phyloP scores from a whole-genome alignment of 1,284 basidiomycete genomes.

The Cutaneotrichosporon mucoides region DNA sequence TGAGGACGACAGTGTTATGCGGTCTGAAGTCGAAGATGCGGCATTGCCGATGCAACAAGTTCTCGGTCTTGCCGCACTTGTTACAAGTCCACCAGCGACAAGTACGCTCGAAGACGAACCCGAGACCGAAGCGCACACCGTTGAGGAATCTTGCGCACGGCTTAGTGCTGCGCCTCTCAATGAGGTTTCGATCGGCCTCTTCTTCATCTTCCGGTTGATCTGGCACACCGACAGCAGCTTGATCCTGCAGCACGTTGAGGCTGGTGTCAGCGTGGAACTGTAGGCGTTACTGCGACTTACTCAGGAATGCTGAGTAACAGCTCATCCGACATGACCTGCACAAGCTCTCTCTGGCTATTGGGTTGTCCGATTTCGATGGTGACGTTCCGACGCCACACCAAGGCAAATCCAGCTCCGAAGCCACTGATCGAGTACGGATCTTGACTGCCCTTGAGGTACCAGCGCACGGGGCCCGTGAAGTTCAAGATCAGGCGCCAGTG shows the following conservation, averaged over 20 bases:
- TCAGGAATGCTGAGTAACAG: constrained; percentile 79
- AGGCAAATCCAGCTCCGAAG: constrained; percentile 82
- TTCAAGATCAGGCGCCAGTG: constrained; percentile 75
- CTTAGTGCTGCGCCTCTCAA: constrained; percentile 42
- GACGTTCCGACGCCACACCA: constrained; percentile 77
- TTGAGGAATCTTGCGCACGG: constrained; percentile 78
- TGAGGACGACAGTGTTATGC: constrained; percentile 72
- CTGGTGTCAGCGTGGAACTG: constrained; percentile 18
- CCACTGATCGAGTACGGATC: constrained; percentile 74
- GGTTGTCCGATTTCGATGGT: constrained; percentile 67
- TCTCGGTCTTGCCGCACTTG: constrained; percentile 51
- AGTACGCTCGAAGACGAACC: constrained; percentile 76
- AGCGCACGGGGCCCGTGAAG: constrained; percentile 70
- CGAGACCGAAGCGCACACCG: constrained; percentile 88
- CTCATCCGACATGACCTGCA: constrained; percentile 77
- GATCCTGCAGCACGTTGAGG: constrained; percentile 52
- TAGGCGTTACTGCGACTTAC: constrained; percentile 50
- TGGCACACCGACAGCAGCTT: constrained; percentile 49
- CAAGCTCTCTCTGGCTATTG: constrained; percentile 71
- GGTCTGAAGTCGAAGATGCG: constrained; percentile 76
- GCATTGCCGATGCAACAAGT: constrained; percentile 71
- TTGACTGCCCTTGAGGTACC: constrained; percentile 79
- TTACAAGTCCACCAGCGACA: constrained; percentile 68
- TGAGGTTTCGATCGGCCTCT: constrained; percentile 5
- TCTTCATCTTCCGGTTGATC: constrained; percentile 1